A percentile compares a stretch with the other conserved stretches of the same genome.
Evolutionary conservation across 1,284 basidiomycete species (phyloP).

Genomic region (Ganoderma meredithae): DNA sequence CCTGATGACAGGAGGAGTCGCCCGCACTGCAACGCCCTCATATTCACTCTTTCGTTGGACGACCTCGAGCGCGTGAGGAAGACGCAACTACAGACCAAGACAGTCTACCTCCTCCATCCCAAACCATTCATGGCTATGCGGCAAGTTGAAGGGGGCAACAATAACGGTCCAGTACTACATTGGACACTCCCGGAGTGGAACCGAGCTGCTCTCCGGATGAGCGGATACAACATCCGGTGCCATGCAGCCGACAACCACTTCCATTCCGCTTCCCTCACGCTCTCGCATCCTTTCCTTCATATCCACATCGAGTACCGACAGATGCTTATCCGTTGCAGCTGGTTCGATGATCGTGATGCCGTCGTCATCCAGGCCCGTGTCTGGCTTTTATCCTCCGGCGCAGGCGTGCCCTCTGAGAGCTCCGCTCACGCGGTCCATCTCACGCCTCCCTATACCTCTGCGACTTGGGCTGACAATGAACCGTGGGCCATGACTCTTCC

Average conservation of each 20-base stretch:
- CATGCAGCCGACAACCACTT: not conserved
- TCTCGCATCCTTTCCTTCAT: not conserved
- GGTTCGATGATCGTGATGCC: not conserved
- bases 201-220: not conserved
- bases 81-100: not conserved
- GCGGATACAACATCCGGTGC: not conserved
- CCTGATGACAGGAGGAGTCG: not conserved
- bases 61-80: not conserved
- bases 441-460: not conserved
- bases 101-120: not conserved
- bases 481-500: not conserved
- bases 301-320: not conserved
- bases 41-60: not conserved
- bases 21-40: not conserved
- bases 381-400: not conserved
- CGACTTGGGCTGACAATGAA: not conserved
- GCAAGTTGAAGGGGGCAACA: not conserved
- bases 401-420: not conserved
- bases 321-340: not conserved
- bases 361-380: not conserved
- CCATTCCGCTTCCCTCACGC: not conserved
- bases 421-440: too few species aligned
- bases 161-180: not conserved
- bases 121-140: not conserved
- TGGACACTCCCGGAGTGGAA: not conserved